Percentiles rank a stretch among this genome's conserved stretches.
These are phyloP conservation scores for Annona cherimola DNA, from an alignment of 164 flowering plant genomes.

Conservation along the genomic window DNA sequence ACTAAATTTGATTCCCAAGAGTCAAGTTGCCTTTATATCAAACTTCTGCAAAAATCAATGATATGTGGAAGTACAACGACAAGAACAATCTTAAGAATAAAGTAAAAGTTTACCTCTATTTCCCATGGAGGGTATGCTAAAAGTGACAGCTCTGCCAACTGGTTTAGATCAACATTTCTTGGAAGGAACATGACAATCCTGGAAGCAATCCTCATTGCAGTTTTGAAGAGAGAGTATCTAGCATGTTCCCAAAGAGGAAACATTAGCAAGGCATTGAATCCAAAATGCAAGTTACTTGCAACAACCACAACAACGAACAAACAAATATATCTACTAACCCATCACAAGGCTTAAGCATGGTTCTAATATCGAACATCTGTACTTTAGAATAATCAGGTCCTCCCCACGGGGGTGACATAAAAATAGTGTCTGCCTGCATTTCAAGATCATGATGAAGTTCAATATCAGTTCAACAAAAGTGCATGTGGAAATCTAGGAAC, in stretches of 20 bases:
- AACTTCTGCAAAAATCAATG: no score
- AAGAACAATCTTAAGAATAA: no score
- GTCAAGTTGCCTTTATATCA: no score
- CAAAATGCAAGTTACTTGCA: neutral
- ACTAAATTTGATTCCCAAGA: no score
- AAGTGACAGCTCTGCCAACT: conserved; percentile 72
- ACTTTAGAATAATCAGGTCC: conserved; percentile 82
- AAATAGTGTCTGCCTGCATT: conserved; percentile 75
- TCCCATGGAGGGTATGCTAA: conserved; percentile 66
- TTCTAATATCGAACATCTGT: conserved; percentile 51
- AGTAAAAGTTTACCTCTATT: conserved; percentile 52
- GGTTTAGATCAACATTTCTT: conserved; percentile 75
- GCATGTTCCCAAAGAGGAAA: conserved; percentile 6
- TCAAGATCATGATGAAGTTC: neutral
- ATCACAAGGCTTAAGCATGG: conserved; percentile 80
- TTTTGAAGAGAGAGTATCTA: conserved; percentile 57
- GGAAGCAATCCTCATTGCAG: conserved; percentile 56
- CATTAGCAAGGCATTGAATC: neutral
- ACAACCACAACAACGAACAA: neutral
- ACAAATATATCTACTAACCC: conserved; percentile 42
- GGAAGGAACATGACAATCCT: conserved; percentile 90
- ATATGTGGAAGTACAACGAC: no score
- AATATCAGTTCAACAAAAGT: neutral
- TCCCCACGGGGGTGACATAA: conserved; percentile 98
- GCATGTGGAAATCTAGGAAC: neutral